Percentiles rank a stretch among this genome's conserved stretches.
Conservation (phyloP, 441 rosid genomes). For the Aquilaria agallochum region DNA sequence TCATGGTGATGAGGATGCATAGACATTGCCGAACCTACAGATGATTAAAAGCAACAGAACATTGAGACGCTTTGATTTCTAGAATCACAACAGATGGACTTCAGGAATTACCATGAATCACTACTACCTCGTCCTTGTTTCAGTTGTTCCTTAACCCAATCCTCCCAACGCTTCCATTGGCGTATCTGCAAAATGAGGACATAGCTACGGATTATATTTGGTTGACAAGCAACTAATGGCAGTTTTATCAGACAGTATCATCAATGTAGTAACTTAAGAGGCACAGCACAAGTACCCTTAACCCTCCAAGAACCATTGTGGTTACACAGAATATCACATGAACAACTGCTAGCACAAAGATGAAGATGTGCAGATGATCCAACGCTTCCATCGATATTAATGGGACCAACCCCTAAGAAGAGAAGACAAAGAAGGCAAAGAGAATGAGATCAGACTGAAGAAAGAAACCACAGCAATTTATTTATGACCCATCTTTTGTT, state of each 20-base stretch:
- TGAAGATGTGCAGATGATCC: conserved; percentile 86
- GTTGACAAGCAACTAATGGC: background rate
- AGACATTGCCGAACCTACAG: conserved; percentile 21
- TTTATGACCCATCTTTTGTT: too few relatives aligned
- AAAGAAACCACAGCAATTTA: too few relatives aligned
- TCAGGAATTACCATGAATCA: background rate
- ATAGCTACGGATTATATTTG: too few relatives aligned
- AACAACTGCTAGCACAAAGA: conserved; percentile 78
- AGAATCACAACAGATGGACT: background rate
- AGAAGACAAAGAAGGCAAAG: conserved; percentile 1
- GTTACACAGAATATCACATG: conserved; percentile 73
- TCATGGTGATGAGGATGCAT: conserved; percentile 11
- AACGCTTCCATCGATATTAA: conserved; percentile 72
- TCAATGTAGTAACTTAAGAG: background rate
- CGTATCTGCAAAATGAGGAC: conserved; percentile 41
- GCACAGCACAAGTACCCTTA: conserved; percentile 45
- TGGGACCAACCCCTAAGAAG: conserved; percentile 59
- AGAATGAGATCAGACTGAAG: background rate
- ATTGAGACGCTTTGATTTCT: background rate
- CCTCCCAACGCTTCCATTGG: conserved; percentile 82
- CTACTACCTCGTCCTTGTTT: conserved; percentile 24
- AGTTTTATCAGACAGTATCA: background rate
- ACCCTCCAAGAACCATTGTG: conserved; percentile 82
- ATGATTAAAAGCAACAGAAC: conserved; percentile 5
- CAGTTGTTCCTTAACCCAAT: conserved; percentile 14